Evolutionary conservation across 768 basidiomycete genomes (phyloP), one percentile per base, ranked within the genome.

Genomic region (Epithele typhae): DNA sequence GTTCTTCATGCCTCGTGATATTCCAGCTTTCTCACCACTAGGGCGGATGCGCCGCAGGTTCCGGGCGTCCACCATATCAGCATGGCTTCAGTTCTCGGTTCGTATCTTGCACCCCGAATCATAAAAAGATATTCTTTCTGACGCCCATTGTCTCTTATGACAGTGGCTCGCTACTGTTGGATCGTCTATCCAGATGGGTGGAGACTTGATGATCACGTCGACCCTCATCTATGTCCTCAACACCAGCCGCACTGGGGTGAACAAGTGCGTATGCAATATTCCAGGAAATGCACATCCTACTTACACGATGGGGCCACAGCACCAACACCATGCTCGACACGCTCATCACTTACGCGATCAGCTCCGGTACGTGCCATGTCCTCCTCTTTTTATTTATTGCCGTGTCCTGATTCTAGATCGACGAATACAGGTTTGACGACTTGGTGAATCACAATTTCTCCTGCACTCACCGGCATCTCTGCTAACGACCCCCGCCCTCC

Each of bases 241-340:
- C 17, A 15, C 19, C 17, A 47, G 39, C 40, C 46, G 46, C 17
- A 34, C 46, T 2, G 39, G 46, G 2, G 11, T 47, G 6, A 35
- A 7, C 6, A 30, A 27, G 46, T 47, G 24, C n/a, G 38, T 19
- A 12, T 32, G 22, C 7, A 3, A 19, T 15, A 14, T 10, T 14
- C 9, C n/a, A 17, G 11, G 17, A 14, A 14, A 4, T 7, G 5
- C 9, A 2, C 12, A 14, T 4, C 3, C 10, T 10, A 15, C 14
- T 24, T 21, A 22, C 21, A 24, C 8, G 21, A 21, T 38, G 14
- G 21, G 25, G n/a, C 18, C 21, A 22, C n/a, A 47, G 46, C 15
- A 47, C 46, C 32, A 39, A 47, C 17, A 25, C 46, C n/a, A 37
- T 47, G 32, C 14, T 47, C 5, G 46, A 47, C 7, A 12, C 32